Base-by-base conservation (phyloP, 164 flowering plant species). In the Nymphaea thermarum region DNA sequence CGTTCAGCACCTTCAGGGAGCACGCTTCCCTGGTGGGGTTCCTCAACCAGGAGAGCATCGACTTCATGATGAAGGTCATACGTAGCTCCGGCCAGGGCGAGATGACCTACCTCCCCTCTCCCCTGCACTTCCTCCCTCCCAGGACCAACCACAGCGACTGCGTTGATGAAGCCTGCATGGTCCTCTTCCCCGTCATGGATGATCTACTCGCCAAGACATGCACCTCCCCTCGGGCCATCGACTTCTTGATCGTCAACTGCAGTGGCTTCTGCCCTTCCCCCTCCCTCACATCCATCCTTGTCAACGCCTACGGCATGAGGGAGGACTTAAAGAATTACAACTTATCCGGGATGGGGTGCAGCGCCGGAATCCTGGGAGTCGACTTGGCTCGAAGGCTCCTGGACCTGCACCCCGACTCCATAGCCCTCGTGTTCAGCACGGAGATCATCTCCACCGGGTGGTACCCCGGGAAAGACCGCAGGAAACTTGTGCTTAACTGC, bases 311-410 rank as follows among this genome's bases (percentile, higher is more conserved):
- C 80, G 53, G 68, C 66, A 74, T 88, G 86, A 79, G 83, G 67
- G 68, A 65, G 11, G 85, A 88, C 47, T 62, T 88, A 2, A 88
- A 84, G 70, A 84, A 78, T 81, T 90, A 68, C 57, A 88, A 76
- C 61, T 68, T 90, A 42, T 85, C 87, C 1, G 96, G 93, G 4
- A 87, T 87, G 96, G 96, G 96, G 12, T 90, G 96, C 76, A 84
- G 91, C 55, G 93, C 90, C 0, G 77, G 90, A 4, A 77, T 78
- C 4, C 18, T 86, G 0, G 84, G 75, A 14, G 68, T 88, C n/a
- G 81, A 82, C n/a, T 18, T 85, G 64, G 91, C 89, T 15, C 65
- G 70, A 15, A 78, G 72, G 65, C 74, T 88, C 6, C 71, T 86
- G 2, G 74, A 71, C 64, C 62, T 70, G 6, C 78, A 77, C 66